These are phyloP conservation scores for Fusarium nygamai DNA, from an alignment of 2,329 filamentous ascomycete species.

Conservation along the genomic window DNA sequence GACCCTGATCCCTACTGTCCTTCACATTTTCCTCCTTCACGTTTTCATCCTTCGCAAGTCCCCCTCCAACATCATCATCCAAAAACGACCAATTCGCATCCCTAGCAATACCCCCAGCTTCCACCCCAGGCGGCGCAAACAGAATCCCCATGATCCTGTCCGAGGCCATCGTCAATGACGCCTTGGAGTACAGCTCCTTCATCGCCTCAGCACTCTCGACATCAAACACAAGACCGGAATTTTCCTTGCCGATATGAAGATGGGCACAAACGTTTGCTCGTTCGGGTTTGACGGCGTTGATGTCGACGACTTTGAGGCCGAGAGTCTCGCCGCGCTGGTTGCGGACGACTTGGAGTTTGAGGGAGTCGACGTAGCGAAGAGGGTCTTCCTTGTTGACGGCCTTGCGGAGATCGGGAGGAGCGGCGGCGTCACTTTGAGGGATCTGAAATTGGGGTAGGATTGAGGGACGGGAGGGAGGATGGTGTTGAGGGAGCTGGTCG, in stretches of 20 bases:
- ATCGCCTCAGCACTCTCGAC: not conserved
- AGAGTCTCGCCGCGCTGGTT: not conserved
- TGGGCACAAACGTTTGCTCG: constrained; percentile 4
- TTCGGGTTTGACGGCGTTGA: not conserved
- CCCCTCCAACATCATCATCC: not conserved
- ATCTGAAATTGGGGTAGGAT: not conserved
- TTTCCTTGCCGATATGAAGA: not conserved
- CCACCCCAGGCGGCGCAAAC: not conserved
- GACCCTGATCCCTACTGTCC: not conserved
- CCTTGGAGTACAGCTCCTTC: not conserved
- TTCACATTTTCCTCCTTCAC: not conserved
- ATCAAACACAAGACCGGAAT: constrained; percentile 11
- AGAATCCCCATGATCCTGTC: constrained; percentile 12
- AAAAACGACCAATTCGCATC: constrained; percentile 19
- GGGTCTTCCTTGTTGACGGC: not conserved
- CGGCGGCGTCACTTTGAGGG: not conserved
- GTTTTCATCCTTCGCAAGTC: not conserved
- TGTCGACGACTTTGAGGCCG: not conserved
- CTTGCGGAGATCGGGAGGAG: no score
- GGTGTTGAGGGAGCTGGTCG: not conserved
- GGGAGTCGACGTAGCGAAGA: constrained; percentile 7
- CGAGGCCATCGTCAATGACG: not conserved
- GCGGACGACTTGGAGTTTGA: constrained; percentile 12
- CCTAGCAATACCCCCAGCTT: not conserved
- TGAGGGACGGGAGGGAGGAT: not conserved